Percentiles rank a stretch among this genome's conserved stretches.
phyloP scores from a whole-genome alignment of 2,329 filamentous ascomycete genomes.

The Lasiodiplodia sp. region DNA sequence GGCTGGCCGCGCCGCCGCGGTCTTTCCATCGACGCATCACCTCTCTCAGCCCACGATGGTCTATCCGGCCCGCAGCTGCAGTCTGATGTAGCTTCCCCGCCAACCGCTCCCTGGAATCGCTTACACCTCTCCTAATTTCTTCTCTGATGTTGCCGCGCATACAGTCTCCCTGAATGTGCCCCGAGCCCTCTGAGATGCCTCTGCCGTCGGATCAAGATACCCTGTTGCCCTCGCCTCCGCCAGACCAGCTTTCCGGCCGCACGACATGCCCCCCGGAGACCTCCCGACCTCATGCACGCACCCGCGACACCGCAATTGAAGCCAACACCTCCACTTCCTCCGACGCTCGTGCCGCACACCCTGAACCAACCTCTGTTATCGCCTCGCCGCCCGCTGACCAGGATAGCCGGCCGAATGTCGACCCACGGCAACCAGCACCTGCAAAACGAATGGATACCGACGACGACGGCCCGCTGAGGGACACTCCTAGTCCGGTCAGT shows the following conservation, averaged over 20 bases:
- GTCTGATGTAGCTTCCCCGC: constrained; percentile 22
- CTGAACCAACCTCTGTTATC: constrained; percentile 33
- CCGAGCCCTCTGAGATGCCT: constrained; percentile 52
- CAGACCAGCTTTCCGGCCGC: constrained; percentile 54
- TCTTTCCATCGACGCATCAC: constrained; percentile 16
- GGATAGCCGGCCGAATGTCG: constrained; percentile 34
- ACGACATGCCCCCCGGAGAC: constrained; percentile 60
- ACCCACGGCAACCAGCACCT: constrained; percentile 36
- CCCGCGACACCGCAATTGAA: constrained; percentile 21
- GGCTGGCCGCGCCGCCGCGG: constrained; percentile 1
- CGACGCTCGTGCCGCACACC: constrained; percentile 16
- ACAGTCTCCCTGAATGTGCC: constrained; percentile 28
- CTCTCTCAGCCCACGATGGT: constrained; percentile 24
- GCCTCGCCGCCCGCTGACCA: constrained; percentile 40
- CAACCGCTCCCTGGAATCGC: constrained; percentile 14
- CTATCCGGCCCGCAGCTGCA: constrained; percentile 15
- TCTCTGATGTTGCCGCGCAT: constrained; percentile 24
- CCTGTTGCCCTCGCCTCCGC: constrained; percentile 48
- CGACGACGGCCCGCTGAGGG: constrained; percentile 44
- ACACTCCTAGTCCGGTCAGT: constrained; percentile 49
- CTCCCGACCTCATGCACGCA: constrained; percentile 36
- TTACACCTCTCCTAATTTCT: constrained; percentile 30
- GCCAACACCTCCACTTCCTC: constrained; percentile 10
- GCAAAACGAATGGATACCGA: constrained; percentile 41
- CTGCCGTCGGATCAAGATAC: constrained; percentile 54